Evolutionary conservation across 2,329 filamentous ascomycete species (phyloP), one percentile per base, ranked within the genome.

Genomic region (Fusarium annulatum): DNA sequence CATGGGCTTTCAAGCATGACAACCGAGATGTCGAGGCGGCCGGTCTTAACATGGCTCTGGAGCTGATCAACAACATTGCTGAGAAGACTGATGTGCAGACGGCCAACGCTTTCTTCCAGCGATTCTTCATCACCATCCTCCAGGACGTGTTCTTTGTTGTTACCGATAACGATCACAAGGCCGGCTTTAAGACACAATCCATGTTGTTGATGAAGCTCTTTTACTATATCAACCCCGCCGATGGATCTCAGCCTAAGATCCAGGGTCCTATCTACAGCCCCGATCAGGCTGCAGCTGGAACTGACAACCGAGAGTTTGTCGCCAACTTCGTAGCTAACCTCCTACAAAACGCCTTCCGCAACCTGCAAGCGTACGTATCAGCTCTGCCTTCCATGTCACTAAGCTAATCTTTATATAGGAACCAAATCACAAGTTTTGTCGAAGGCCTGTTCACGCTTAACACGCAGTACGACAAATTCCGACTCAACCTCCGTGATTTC

Each of bases 1-100:
- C 98, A 88, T 99, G 96, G 97, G 96, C 97, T n/a, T 98, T 96
- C 87, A 99, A 99, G 87, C 96, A 99, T 84, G 96, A 99, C 85
- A 99, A 99, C 85, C 93, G 96, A 69, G 95, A 98, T 80, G 96
- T 99, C 36, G 96, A 99, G 84, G 94, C 94, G 76, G 97, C 96
- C 43, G 96, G 96, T 69, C 90, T 99, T 69, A 96, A 95, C 84
- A 99, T 99, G 96, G 98, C 96, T 82, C 90, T 97, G 76, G 96
- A 99, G 85, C 88, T 99, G 74, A 95, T 99, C 81, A 96, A 93
- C 84, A 99, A 99, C 84, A 97, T 99, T 86, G 94, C 96, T 14
- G 96, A 98, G 78, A 92, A 98, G 81, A 92, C 95, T 2, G 95
- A 98, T 81, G 85, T 90, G 26, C 88, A 92, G 79, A 98, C 95